Percentiles rank a stretch among this genome's conserved stretches.
These are phyloP conservation scores for Cercophora scortea DNA, from an alignment of 495 filamentous ascomycete species.

Conservation along the genomic window DNA sequence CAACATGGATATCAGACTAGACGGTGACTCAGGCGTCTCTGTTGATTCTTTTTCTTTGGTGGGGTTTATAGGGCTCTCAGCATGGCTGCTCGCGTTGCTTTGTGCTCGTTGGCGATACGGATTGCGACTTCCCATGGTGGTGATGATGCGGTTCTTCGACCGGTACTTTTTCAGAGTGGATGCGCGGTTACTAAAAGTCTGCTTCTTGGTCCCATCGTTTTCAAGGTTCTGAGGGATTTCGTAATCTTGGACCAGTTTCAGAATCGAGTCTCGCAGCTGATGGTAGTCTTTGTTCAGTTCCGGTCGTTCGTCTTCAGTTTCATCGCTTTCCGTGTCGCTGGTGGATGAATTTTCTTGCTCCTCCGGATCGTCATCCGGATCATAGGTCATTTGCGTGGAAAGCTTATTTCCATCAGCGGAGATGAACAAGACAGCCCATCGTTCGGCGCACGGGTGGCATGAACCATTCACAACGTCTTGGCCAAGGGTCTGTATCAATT, in stretches of 20 bases:
- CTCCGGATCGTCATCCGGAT: slow-evolving; percentile 57
- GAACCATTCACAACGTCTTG: slow-evolving; percentile 50
- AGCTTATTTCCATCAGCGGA: slow-evolving; percentile 61
- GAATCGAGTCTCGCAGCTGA: slow-evolving; percentile 70
- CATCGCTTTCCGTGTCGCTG: slow-evolving; percentile 58
- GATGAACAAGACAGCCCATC: slow-evolving; percentile 71
- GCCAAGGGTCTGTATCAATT: slow-evolving; percentile 57
- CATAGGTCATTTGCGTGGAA: slow-evolving; percentile 64
- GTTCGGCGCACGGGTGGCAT: slow-evolving; percentile 65
- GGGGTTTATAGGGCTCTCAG: slow-evolving; percentile 21
- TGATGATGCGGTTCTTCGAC: slow-evolving; percentile 42
- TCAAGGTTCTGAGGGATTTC: slow-evolving; percentile 59
- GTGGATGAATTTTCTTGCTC: slow-evolving; percentile 55
- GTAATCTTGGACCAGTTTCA: slow-evolving; percentile 73
- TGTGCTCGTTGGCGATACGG: slow-evolving; percentile 42
- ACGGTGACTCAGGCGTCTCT: slow-evolving; percentile 25
- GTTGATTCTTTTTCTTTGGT: slow-evolving; percentile 25
- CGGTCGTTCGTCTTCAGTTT: slow-evolving; percentile 52
- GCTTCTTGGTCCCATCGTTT: slow-evolving; percentile 41
- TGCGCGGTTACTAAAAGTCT: slow-evolving; percentile 57
- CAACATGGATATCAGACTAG: slow-evolving; percentile 58
- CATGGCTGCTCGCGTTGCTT: slow-evolving; percentile 22
- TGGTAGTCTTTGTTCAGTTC: slow-evolving; percentile 77
- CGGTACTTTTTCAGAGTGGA: slow-evolving; percentile 43
- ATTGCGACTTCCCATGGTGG: slow-evolving; percentile 46